A percentile compares a stretch with the other conserved stretches of the same genome.
Conservation (phyloP, 2,329 filamentous ascomycete genomes). For the Ambrosiella xylebori region DNA sequence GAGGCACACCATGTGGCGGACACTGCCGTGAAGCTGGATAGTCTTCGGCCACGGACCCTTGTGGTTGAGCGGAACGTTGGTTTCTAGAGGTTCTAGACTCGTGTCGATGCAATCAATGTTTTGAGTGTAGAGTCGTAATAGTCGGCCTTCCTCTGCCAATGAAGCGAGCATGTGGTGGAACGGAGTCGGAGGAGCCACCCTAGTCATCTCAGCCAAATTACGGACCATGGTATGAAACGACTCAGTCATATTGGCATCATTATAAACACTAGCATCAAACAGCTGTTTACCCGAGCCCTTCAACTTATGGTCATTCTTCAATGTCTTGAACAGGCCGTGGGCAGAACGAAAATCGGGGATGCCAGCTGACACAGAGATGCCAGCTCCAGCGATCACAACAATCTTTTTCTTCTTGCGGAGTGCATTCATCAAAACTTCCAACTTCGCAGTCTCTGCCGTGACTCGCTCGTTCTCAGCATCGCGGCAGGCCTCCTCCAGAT, state of each 20-base stretch:
- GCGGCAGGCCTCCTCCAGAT: constrained; percentile 35
- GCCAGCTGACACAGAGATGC: constrained; percentile 90
- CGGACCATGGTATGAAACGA: constrained; percentile 96
- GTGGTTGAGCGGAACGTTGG: constrained; percentile 58
- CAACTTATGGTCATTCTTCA: constrained; percentile 74
- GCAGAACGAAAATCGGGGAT: constrained; percentile 95
- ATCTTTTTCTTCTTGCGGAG: constrained; percentile 88
- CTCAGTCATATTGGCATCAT: constrained; percentile 70
- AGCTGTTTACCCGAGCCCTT: constrained; percentile 83
- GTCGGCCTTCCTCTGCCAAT: constrained; percentile 66
- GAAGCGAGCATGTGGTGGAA: constrained; percentile 93
- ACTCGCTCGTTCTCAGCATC: constrained; percentile 29
- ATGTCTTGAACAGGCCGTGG: constrained; percentile 70
- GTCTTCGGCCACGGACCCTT: constrained; percentile 89
- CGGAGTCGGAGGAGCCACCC: constrained; percentile 59
- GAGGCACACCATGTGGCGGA: constrained; percentile 92
- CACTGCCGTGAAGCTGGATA: constrained; percentile 80
- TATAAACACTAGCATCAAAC: constrained; percentile 95
- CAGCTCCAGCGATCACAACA: constrained; percentile 87
- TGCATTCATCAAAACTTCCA: constrained; percentile 55
- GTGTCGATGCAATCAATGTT: constrained; percentile 96
- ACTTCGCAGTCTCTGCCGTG: constrained; percentile 34
- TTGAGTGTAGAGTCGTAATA: constrained; percentile 85
- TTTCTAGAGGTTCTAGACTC: constrained; percentile 59
- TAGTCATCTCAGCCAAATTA: constrained; percentile 63